Evolutionary conservation across 257 asterid species (phyloP), one percentile per base, ranked within the genome.

Genomic region (Scutellaria barbata): DNA sequence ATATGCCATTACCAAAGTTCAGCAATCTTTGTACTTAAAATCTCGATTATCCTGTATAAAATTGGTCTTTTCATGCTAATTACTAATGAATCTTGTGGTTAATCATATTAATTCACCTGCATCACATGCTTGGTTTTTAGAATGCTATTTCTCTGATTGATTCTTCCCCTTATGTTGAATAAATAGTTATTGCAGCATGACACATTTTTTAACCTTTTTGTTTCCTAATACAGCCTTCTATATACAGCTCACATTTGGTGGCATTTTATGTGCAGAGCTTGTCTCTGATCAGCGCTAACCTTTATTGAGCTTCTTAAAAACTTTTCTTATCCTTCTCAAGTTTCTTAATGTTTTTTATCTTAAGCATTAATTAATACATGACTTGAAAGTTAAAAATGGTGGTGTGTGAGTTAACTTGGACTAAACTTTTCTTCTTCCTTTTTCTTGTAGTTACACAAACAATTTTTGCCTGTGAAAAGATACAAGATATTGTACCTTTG

Each of bases 391-490:
- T 55, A 37, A 22, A 16, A 71, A 40, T 64, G 40, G 22, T 39
- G 46, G 42, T 72, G 42, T 37, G 25, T 45, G 74, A 63, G 54
- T 22, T 56, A 57, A 22, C 75, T 61, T 43, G 71, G 57, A 64
- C 65, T 76, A 53, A 58, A 5, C 6, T 45, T 42, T 33, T 33
- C 57, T 68, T 11, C 54, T 16, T 68, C 51, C 10, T 48, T 74
- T 74, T 51, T n/a, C 52, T 79, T 55, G 79, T 72, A 92, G 97
- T 85, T 74, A 68, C 60, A 6, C 92, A 82, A 70, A 86, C 90
- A 74, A 85, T 92, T 74, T 92, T 92, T 77, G 12, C 84, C 66
- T 74, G 92, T 74, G 98, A 89, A 77, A 92, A 86, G 84, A 81
- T 89, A 79, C 93, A 82, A 78, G 95, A 88, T 54, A 74, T 92